These are phyloP conservation scores for Didymella pinodella DNA, from an alignment of 2,329 filamentous ascomycete species.

Conservation along the genomic window DNA sequence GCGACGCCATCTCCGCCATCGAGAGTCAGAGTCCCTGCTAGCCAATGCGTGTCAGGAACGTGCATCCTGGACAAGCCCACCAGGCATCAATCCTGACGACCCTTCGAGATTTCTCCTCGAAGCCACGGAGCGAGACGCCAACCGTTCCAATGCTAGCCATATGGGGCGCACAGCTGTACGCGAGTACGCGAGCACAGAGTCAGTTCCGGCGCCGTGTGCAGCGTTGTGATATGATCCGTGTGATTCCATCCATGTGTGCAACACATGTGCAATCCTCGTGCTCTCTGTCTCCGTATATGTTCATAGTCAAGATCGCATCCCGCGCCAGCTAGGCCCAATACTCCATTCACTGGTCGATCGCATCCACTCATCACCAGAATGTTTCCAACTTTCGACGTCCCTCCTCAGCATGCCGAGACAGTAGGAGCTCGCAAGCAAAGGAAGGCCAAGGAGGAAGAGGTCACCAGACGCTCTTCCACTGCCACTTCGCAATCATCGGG, in stretches of 20 bases:
- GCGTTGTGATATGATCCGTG: constrained; percentile 21
- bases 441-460: constrained; percentile 32
- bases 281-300: constrained; percentile 19
- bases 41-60: constrained; percentile 17
- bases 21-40: constrained; percentile 18
- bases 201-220: constrained; percentile 22
- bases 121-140: constrained; percentile 18
- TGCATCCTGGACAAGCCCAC: constrained; percentile 7
- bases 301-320: constrained; percentile 15
- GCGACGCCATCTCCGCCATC: not conserved
- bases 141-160: constrained; percentile 22
- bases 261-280: constrained; percentile 21
- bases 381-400: constrained; percentile 41
- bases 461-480: constrained; percentile 28
- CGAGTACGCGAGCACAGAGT: constrained; percentile 24
- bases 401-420: constrained; percentile 37
- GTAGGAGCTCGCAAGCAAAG: constrained; percentile 37
- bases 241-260: constrained; percentile 20
- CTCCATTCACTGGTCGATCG: constrained; percentile 13
- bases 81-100: constrained; percentile 4
- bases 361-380: constrained; percentile 22
- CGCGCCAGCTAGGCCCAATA: constrained; percentile 18
- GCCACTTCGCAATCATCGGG: constrained; percentile 36
- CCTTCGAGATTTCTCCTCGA: constrained; percentile 6
- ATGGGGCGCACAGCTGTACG: constrained; percentile 18